Evolutionary conservation across 345 rosid genomes (phyloP), one percentile per base, ranked within the genome.

Genomic region (Moricandia arvensis): DNA sequence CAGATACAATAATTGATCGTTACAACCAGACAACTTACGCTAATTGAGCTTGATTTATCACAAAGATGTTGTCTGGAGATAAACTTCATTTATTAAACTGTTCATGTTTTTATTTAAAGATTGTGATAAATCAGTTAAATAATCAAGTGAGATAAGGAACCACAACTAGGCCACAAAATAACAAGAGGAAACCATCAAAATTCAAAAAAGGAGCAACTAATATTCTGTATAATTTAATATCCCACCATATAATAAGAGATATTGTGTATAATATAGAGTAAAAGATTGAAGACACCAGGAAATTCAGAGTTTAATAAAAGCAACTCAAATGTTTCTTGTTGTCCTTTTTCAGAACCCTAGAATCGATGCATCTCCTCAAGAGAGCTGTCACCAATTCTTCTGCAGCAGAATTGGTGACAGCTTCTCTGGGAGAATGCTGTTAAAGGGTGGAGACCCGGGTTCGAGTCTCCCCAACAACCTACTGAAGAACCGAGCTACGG

Each of bases 141-240:
- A 79, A 68, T 79, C 66, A 73, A 79, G 71, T 68, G 66, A 81
- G 80, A 83, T 45, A 75, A 66, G 66, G 88, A 90, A 84, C 85
- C 87, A 71, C 74, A 85, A 75, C 85, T 82, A 78, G 82, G 75
- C 33, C 82, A 83, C 85, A 87, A 87, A 85, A 84, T 84, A 81
- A 85, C 96, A 91, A 91, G 89, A 72, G 68, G 93, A 87, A 91
- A 89, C 76, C 84, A 74, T 83, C 86, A 87, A 83, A 88, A 74
- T 58, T 62, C 81, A 79, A 85, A 89, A n/a, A 86, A 72, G 79
- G 67, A 63, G 78, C 74, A 68, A 68, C 75, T 79, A 73, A 68
- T 73, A 68, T 63, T 79, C 33, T 73, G 66, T 31, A 59, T 71
- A 71, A 47, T 59, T 71, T 66, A 72, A 78, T 71, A 77, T 17